phyloP scores from a whole-genome alignment of 257 asterid species.

The Solanum corneliomulleri region DNA sequence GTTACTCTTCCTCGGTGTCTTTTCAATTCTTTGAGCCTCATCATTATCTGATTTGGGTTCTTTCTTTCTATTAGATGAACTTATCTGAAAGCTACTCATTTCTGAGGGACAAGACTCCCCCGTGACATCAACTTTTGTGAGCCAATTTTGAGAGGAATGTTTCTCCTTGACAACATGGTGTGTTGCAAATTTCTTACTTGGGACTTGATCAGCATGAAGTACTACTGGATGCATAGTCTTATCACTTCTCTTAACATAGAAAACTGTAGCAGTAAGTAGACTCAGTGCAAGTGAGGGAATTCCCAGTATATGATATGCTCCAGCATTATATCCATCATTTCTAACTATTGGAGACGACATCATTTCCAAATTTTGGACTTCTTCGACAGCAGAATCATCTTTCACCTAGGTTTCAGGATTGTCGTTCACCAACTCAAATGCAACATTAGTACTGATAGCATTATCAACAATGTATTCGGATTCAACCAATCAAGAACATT shows the following conservation, averaged over 20 bases:
- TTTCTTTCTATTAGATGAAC: conserved; percentile 19
- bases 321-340: not conserved
- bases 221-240: not conserved
- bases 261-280: conserved; percentile 21
- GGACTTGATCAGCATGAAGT: not conserved
- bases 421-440: conserved; percentile 1
- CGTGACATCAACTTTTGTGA: not conserved
- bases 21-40: conserved; percentile 42
- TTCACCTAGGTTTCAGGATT: not conserved
- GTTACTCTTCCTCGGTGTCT: conserved; percentile 10
- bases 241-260: not conserved
- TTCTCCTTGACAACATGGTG: conserved; percentile 5
- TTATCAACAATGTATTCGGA: not conserved
- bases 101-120: conserved; percentile 43
- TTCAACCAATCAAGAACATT: conserved; percentile 8
- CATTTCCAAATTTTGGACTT: not conserved
- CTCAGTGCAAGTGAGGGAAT: conserved; percentile 16
- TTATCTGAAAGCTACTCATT: conserved; percentile 54
- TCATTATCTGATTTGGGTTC: conserved; percentile 19
- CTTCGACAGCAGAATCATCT: not conserved
- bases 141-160: conserved; percentile 18
- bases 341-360: not conserved
- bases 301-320: conserved; percentile 1
- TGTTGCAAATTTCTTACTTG: not conserved
- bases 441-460: not conserved